Evolutionary conservation across 768 basidiomycete genomes (phyloP).

Genomic region (Tricholoma terreum): DNA sequence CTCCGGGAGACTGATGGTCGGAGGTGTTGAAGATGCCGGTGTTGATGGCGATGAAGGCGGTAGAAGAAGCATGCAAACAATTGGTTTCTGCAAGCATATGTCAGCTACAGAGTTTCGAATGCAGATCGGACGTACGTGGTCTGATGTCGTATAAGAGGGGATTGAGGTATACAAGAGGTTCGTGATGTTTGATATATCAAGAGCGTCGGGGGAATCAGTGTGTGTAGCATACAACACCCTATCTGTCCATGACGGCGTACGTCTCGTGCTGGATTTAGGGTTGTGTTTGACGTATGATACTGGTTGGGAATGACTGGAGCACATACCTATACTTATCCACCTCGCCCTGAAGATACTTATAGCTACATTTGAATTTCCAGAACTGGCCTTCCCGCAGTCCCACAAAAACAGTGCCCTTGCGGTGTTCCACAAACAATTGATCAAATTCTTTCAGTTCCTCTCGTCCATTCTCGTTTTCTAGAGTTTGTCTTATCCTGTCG

Average conservation of each 20-base stretch:
- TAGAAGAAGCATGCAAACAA: constrained; percentile 64
- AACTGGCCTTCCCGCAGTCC: constrained; percentile 85
- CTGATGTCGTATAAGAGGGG: constrained; percentile 83
- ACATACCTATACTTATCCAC: constrained; percentile 79
- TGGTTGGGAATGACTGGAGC: neutral
- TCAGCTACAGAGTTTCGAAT: neutral
- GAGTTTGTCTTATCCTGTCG: constrained; percentile 36
- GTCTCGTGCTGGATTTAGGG: constrained; percentile 46
- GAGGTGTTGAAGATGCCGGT: constrained; percentile 29
- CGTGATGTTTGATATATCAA: constrained; percentile 50
- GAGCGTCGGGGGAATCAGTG: constrained; percentile 55
- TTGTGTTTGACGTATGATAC: constrained; percentile 6
- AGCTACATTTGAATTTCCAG: constrained; percentile 87
- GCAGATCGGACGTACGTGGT: constrained; percentile 60
- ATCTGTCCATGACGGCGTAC: constrained; percentile 92
- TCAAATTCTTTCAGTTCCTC: constrained; percentile 69
- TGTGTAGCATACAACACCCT: constrained; percentile 82
- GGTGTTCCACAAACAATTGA: constrained; percentile 62
- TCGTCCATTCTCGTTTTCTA: constrained; percentile 50
- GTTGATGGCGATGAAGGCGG: constrained; percentile 44
- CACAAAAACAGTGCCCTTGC: constrained; percentile 62
- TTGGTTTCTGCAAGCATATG: constrained; percentile 65
- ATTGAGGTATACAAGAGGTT: constrained; percentile 77
- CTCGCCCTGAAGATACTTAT: constrained; percentile 81
- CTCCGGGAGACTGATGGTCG: constrained; percentile 49